Base-by-base conservation (phyloP, 2,329 filamentous ascomycete genomes). In the Coniochaeta ligniaria region DNA sequence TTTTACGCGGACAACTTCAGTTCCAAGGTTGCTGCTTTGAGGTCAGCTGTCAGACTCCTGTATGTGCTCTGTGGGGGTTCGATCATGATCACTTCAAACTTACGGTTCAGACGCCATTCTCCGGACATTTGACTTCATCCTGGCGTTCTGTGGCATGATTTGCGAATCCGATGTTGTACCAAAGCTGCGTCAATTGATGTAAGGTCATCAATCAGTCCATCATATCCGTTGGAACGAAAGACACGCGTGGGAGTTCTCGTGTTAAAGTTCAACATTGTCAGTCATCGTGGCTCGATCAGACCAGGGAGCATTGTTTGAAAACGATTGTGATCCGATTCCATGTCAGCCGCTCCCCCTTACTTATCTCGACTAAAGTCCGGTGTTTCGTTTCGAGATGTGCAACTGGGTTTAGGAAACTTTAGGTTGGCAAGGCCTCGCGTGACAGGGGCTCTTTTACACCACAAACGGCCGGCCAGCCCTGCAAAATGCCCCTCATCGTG, bases 1-100 rank as follows among this genome's bases (percentile, higher is more conserved):
- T 41, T 72, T 62, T 20, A 73, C 67, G 31, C 61, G 67, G 24
- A 73, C 65, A 12, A 65, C 64, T 24, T 69, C 68, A 56, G 60
- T 62, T 31, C 65, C 68, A 38, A 66, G 60, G 0, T 62, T 52
- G 28, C 64, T 67, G 58, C 26, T 52, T 24, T 41, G 54, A 56
- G 8, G 54, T 56, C 22, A 56, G 54, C 17, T 16, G 11, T n/a
- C 5, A 33, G 24, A 33, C n/a, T 55, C 31, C 26, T 12, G 17
- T 2, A 14, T 31, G 22, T 6, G 24, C 6, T 52, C 47, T 26
- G 20, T 24, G 41, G 41, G 11, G 41, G 8, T 3, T 45, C 41
- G n/a, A 45, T 24, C 12, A 26, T 14, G 22, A 31, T 58, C 20
- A 58, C n/a, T 14, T 38, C 28, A 22, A 22, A 52, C 47, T 31